Evolutionary conservation across 2,329 filamentous ascomycete genomes (phyloP), one percentile per base, ranked within the genome.

Genomic region (Claviceps cyperi): DNA sequence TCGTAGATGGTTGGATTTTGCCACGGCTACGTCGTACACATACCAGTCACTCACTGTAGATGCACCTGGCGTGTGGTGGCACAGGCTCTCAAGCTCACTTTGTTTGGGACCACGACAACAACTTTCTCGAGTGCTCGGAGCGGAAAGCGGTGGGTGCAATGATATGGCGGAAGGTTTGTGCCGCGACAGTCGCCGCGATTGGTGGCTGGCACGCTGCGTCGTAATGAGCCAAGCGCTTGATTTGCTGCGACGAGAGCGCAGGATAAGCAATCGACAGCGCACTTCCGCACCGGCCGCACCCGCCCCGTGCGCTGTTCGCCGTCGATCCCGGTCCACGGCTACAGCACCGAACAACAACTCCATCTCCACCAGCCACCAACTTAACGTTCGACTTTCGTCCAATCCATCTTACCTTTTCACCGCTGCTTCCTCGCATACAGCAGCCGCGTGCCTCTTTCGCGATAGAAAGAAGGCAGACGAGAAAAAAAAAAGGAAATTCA

Each of bases 281-380:
- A 32, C 28, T 4, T 32, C 9, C 28, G 28, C 38, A 40, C 38
- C 38, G 9, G 17, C n/a, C 38, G 38, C 38, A 21, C 38, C 7
- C 15, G 9, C 38, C 38, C 28, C 28, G 28, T 32, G 28, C 28
- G 28, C 28, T 4, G 28, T 32, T 32, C 9, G 28, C 28, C 28
- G 28, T 32, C 28, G 28, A 32, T 32, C 28, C 28, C 28, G 28
- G 28, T 32, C 28, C 28, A 32, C 28, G 28, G 28, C 28, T 32
- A 8, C 28, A 32, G 28, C 28, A 11, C 28, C 28, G 28, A 28
- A 1, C 41, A 21, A 45, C 4, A 21, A 14, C 32, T 15, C 43
- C 46, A 40, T 21, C 48, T 46, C 48, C 43, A 38, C 43, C 48
- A 32, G 43, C 43, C 48, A 22, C 43, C 15, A 19, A 32, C 48